Conservation (phyloP, 1,284 basidiomycete genomes). For the Polyporus tsugae region DNA sequence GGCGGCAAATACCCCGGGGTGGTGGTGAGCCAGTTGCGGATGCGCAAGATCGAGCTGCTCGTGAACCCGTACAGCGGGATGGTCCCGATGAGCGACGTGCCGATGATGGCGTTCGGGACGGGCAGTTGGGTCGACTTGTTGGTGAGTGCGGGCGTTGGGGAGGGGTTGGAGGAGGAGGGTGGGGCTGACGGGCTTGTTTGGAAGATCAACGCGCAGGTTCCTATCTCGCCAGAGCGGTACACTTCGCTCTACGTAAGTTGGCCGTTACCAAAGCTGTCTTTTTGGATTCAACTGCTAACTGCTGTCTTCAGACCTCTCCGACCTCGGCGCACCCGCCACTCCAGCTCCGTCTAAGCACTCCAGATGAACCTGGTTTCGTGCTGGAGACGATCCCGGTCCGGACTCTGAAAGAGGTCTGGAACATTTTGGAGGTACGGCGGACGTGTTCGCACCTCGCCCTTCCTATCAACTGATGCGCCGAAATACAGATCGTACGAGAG, state of each 20-base stretch:
- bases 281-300: conserved; percentile 8
- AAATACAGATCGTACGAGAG: conserved; percentile 69
- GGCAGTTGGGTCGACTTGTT: conserved; percentile 65
- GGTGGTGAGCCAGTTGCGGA: conserved; percentile 73
- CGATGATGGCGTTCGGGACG: conserved; percentile 58
- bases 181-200: background rate
- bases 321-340: conserved; percentile 70
- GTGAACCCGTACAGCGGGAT: conserved; percentile 64
- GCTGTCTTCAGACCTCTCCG: conserved; percentile 55
- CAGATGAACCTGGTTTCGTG: conserved; percentile 76
- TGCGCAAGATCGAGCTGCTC: conserved; percentile 71
- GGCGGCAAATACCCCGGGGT: conserved; percentile 61
- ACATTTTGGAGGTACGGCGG: conserved; percentile 66
- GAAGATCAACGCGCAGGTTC: conserved; percentile 55
- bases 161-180: background rate
- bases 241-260: conserved; percentile 51
- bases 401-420: conserved; percentile 75
- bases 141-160: conserved; percentile 20
- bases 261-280: background rate
- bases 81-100: conserved; percentile 49
- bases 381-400: conserved; percentile 74
- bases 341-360: conserved; percentile 66
- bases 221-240: conserved; percentile 58
- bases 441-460: background rate
- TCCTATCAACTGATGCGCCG: background rate